Percentiles rank a stretch among this genome's conserved stretches.
These are phyloP conservation scores for Austroboletus eburneus DNA, from an alignment of 768 basidiomycete genomes.

Conservation along the genomic window DNA sequence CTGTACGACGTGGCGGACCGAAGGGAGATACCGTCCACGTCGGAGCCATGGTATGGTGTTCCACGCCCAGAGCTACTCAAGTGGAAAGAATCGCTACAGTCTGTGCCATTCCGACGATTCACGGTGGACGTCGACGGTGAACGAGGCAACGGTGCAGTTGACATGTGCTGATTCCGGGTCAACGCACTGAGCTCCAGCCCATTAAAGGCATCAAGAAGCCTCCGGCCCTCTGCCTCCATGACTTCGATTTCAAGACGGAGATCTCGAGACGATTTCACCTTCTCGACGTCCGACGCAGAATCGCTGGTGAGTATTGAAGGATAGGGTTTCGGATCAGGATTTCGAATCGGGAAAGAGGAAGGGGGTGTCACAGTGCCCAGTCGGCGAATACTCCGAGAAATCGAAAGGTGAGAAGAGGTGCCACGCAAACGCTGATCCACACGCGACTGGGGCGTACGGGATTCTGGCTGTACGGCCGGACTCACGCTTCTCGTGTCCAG, in stretches of 20 bases:
- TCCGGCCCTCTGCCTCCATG: conserved; percentile 67
- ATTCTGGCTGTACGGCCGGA: conserved; percentile 26
- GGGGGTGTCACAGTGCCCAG: conserved; percentile 47
- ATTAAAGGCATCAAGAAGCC: conserved; percentile 75
- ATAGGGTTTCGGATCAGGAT: conserved; percentile 37
- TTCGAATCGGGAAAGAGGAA: conserved; percentile 44
- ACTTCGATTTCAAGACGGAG: conserved; percentile 62
- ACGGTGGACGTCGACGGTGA: conserved; percentile 27
- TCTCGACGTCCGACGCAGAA: conserved; percentile 52
- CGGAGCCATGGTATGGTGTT: conserved; percentile 32
- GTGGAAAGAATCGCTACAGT: conserved; percentile 25
- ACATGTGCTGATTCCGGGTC: conserved; percentile 34
- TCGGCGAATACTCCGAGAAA: conserved; percentile 42
- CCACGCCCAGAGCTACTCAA: conserved; percentile 23
- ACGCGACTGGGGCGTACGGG: conserved; percentile 42
- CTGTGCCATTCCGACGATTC: conserved; percentile 26
- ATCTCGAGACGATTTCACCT: conserved; percentile 53
- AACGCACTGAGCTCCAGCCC: conserved; percentile 71
- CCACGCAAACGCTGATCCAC: conserved; percentile 19
- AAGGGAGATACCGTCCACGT: conserved; percentile 50
- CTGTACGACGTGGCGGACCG: conserved; percentile 49
- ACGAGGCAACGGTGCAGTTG: conserved; percentile 19
- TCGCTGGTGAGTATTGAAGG: conserved; percentile 25
- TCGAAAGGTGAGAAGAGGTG: conserved; percentile 36
- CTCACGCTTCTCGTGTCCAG: conserved; percentile 34